Evolutionary conservation across 73 alveolate genomes (phyloP), one percentile per base, ranked within the genome.

Genomic region (Stentor coeruleus): DNA sequence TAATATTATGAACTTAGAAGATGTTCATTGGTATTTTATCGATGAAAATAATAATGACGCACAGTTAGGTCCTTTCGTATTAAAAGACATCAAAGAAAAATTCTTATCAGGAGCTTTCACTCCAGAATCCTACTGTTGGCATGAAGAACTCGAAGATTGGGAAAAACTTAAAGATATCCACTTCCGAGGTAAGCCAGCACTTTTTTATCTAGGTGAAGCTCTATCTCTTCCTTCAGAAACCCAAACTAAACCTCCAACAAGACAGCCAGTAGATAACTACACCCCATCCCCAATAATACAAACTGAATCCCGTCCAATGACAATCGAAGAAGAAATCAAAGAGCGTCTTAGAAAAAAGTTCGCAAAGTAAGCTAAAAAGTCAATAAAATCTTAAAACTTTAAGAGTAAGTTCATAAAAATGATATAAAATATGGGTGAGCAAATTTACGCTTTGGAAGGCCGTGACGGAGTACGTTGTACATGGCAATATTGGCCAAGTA

Each of bases 401-500:
- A n/a, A n/a, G n/a, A n/a, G n/a, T n/a, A n/a, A n/a, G n/a, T n/a
- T n/a, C n/a, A n/a, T n/a, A n/a, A n/a, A n/a, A n/a, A n/a, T n/a
- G n/a, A n/a, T n/a, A n/a, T n/a, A n/a, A n/a, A n/a, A n/a, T n/a
- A n/a, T n/a, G n/a, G n/a, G n/a, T n/a, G n/a, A n/a, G n/a, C n/a
- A n/a, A n/a, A 77, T 87, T 59, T 87, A 84, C 76, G 74, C 58
- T 14, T 41, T 81, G 28, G 99, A 96, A 86, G 80, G 79, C 58
- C 79, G 82, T 76, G 97, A 96, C 89, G 99, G 98, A 1, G 87
- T 97, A 3, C 91, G 99, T 74, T 90, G 95, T 90, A 91, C 98
- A 39, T 97, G 99, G 99, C 96, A 97, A 76, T 87, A 91, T 76
- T 91, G 95, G 85, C 99, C 99, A 2, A 83, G 92, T 79, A 90